A percentile compares a stretch with the other conserved stretches of the same genome.
Evolutionary conservation across 495 filamentous ascomycete genomes (phyloP).

Genomic region (Haplographium delicatum): DNA sequence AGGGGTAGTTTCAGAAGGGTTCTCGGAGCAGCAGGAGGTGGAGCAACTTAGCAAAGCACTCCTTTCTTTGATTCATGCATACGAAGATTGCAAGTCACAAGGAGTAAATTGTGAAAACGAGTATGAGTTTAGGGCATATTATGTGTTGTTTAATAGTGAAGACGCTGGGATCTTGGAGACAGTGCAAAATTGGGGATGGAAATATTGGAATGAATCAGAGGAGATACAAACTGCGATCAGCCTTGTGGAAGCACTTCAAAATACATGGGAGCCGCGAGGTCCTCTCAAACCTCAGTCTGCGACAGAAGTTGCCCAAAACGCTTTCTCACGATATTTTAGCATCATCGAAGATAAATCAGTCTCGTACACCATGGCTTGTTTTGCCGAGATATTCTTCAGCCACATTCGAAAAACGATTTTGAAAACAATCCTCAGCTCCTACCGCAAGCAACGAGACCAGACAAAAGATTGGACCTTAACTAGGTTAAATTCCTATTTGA

Average conservation of each 20-base stretch:
- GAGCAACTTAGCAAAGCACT: slow-evolving; percentile 89
- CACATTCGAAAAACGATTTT: slow-evolving; percentile 72
- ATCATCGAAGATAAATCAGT: slow-evolving; percentile 63
- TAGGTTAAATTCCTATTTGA: slow-evolving; percentile 59
- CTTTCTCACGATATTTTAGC: slow-evolving; percentile 67
- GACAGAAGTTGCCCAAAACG: slow-evolving; percentile 50
- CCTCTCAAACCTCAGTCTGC: slow-evolving; percentile 53
- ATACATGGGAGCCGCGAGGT: slow-evolving; percentile 57
- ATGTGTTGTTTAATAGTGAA: slow-evolving; percentile 75
- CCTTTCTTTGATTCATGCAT: slow-evolving; percentile 81
- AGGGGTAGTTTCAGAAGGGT: slow-evolving; percentile 60
- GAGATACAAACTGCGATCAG: slow-evolving; percentile 39
- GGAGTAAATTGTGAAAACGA: slow-evolving; percentile 59
- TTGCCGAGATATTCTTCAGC: slow-evolving; percentile 88
- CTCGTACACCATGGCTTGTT: slow-evolving; percentile 89
- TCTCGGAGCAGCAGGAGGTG: slow-evolving; percentile 81
- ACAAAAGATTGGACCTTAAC: slow-evolving; percentile 71
- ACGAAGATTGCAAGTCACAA: slow-evolving; percentile 62
- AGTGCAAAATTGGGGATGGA: slow-evolving; percentile 72
- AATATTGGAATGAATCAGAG: slow-evolving; percentile 61
- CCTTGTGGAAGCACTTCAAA: slow-evolving; percentile 45
- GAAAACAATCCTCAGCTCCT: slow-evolving; percentile 56
- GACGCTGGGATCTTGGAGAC: slow-evolving; percentile 70
- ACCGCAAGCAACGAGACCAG: slow-evolving; percentile 57
- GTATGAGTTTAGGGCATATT: slow-evolving; percentile 85